These are phyloP conservation scores for Fusarium abutilonis DNA, from an alignment of 2,329 filamentous ascomycete species.

Conservation along the genomic window DNA sequence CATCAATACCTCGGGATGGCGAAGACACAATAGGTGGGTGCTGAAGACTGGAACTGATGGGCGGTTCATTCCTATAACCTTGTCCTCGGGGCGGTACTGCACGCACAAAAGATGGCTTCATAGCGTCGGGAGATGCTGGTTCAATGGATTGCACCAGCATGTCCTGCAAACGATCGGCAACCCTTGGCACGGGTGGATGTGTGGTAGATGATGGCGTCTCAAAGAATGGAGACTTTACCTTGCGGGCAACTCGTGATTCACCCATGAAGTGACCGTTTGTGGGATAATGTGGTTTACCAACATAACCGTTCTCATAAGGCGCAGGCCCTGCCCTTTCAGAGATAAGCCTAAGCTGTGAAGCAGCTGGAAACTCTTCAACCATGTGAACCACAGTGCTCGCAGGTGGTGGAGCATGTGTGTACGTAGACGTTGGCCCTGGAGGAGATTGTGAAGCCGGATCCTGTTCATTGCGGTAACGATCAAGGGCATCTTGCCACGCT, in stretches of 20 bases:
- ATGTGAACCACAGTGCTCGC: conserved; percentile 13
- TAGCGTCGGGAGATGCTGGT: conserved; percentile 51
- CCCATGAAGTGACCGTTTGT: conserved; percentile 32
- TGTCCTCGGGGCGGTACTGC: conserved; percentile 46
- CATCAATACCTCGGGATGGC: conserved; percentile 27
- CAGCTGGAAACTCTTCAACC: conserved; percentile 30
- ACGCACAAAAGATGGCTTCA: conserved; percentile 51
- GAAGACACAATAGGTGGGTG: conserved; percentile 37
- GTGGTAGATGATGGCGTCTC: conserved; percentile 35
- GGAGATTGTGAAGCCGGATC: conserved; percentile 24
- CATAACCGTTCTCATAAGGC: conserved; percentile 45
- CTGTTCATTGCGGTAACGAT: conserved; percentile 40
- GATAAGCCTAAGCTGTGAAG: conserved; percentile 35
- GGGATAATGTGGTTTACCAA: conserved; percentile 38
- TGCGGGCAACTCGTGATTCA: conserved; percentile 36
- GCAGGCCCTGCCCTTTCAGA: conserved; percentile 35
- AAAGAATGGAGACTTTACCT: conserved; percentile 44
- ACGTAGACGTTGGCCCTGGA: conserved; percentile 14
- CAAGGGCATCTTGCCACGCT: conserved; percentile 55
- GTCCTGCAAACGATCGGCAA: conserved; percentile 49
- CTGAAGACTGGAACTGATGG: conserved; percentile 33
- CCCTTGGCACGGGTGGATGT: conserved; percentile 33
- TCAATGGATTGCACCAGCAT: conserved; percentile 60
- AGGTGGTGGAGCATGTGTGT: conserved; percentile 23
- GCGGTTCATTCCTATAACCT: conserved; percentile 35